A percentile compares a stretch with the other conserved stretches of the same genome.
phyloP scores from a whole-genome alignment of 2,329 filamentous ascomycete species.

The Aspergillus texensis region DNA sequence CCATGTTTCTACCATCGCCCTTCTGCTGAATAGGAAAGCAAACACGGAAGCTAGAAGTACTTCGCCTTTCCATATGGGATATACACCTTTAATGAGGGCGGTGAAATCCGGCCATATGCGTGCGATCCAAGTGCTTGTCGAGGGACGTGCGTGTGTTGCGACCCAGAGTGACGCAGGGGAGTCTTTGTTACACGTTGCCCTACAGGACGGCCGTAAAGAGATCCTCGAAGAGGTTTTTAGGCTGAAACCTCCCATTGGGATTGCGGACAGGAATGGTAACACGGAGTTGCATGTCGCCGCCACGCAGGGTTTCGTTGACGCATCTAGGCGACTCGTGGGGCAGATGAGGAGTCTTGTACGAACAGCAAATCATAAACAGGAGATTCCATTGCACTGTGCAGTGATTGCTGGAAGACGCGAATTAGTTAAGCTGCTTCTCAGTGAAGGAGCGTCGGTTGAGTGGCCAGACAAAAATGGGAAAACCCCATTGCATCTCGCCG shows the following conservation, averaged over 20 bases:
- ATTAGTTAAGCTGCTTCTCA: neutral
- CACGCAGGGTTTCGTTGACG: neutral
- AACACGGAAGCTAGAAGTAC: neutral
- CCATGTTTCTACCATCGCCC: neutral
- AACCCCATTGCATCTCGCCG: conserved; percentile 1
- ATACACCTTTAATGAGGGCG: neutral
- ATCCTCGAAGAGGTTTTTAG: neutral
- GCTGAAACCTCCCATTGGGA: neutral
- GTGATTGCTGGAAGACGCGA: neutral
- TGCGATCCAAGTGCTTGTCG: neutral
- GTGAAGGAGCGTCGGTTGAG: neutral
- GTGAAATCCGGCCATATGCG: neutral
- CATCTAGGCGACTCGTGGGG: neutral
- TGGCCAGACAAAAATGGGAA: neutral
- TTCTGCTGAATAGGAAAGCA: neutral
- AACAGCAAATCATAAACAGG: neutral
- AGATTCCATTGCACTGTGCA: neutral
- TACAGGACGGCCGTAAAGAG: neutral
- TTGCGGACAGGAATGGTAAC: neutral
- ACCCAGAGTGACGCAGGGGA: neutral
- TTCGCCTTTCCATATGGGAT: neutral
- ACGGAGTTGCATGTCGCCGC: conserved; percentile 3
- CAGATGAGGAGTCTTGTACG: neutral
- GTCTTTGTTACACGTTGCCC: neutral
- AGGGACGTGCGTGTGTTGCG: neutral